Evolutionary conservation across 768 basidiomycete genomes (phyloP).

Genomic region (Phanerodontia chrysosporium): DNA sequence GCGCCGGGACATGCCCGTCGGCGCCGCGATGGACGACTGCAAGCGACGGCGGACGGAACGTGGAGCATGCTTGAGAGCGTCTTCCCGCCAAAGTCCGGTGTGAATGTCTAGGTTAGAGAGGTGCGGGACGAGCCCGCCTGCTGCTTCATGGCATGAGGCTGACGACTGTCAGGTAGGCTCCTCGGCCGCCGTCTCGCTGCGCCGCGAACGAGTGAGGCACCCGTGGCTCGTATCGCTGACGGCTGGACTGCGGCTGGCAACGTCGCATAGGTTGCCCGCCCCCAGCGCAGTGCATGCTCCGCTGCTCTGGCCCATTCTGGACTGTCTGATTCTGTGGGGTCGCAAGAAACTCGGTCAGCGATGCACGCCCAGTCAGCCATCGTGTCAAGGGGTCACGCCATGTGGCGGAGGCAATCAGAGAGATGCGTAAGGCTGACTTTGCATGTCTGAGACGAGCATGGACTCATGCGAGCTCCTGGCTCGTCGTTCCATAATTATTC

Average conservation of each 20-base stretch:
- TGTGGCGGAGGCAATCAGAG: background rate
- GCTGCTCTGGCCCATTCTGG: background rate
- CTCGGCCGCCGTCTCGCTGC: background rate
- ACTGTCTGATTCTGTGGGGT: background rate
- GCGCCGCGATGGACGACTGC: constrained; percentile 6
- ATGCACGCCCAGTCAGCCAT: background rate
- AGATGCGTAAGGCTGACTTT: background rate
- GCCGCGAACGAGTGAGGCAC: background rate
- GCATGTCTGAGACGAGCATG: too few relatives aligned
- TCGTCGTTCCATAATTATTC: too few relatives aligned
- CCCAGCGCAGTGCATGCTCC: background rate
- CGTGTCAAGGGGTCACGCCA: too few relatives aligned
- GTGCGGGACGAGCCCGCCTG: background rate
- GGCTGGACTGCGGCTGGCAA: background rate
- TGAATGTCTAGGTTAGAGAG: background rate
- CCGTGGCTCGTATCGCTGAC: background rate
- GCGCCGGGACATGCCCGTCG: background rate
- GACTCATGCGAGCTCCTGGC: too few relatives aligned
- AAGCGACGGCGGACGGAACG: background rate
- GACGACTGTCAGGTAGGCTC: background rate
- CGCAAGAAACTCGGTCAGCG: background rate
- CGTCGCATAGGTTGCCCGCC: background rate
- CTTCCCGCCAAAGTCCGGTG: background rate
- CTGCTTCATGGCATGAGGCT: background rate
- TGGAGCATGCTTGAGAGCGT: background rate